Base-by-base conservation (phyloP, 495 filamentous ascomycete genomes). In the Emericellopsis terricola region DNA sequence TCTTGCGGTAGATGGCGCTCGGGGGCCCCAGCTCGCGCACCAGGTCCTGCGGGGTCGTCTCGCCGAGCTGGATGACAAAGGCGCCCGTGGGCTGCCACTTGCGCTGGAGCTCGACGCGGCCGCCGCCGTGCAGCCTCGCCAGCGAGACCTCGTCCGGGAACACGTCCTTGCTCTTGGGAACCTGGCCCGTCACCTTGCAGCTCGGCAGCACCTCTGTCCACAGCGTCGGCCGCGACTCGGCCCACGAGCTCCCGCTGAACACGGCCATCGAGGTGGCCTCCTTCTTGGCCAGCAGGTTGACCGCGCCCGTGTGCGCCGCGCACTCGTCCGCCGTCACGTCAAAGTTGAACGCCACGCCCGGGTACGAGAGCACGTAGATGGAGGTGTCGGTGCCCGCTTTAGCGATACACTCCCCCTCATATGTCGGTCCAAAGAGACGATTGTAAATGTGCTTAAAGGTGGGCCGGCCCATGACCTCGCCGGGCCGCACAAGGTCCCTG, bases 1-100 rank as follows among this genome's bases (percentile, higher is more conserved):
- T 81, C 63, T 93, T 96, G 41, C 81, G 68, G 53, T 94, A 92
- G 23, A 91, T 91, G 14, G 85, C 81, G 55, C 92, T 84, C n/a
- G 89, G 89, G 3, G 89, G 81, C 0, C 89, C 89, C 18, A 97
- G 71, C 39, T 92, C 85, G 26, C 77, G 70, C 15, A 94, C 69
- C 3, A 97, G 59, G 42, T 94, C 85, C 57, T 97, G 89, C 1
- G 81, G 77, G 7, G 80, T 84, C 0, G 85, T 94, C 44, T 82
- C 68, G 34, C 80, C 78, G 1, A 97, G 58, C 1, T 53, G 67
- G 26, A 96, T 74, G 51, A 62, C 66, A 31, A 85, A 69, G 1
- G 65, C 60, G 11, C 11, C 11, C 9, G 60, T 60, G 38, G 60
- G 55, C 17, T 57, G 54, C 59, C 62, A 64, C 33, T 59, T 59